These are phyloP conservation scores for Picochlorum sp. DNA, from an alignment of 139 green algal genomes.

Conservation along the genomic window DNA sequence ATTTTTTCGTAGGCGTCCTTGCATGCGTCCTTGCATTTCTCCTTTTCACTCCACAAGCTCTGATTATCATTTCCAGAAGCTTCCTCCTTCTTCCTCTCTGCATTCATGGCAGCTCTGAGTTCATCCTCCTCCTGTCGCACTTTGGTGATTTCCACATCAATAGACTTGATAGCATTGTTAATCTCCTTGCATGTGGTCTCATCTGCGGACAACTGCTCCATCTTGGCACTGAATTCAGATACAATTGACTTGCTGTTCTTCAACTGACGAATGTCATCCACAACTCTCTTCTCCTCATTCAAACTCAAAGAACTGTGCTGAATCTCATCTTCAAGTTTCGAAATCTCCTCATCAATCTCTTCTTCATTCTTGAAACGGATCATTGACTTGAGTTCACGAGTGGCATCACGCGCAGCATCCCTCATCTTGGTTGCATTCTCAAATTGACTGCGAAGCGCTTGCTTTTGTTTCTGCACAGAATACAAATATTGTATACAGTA, in stretches of 20 bases:
- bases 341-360: constrained; percentile 26
- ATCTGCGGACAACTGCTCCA: constrained; percentile 19
- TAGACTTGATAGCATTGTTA: constrained; percentile 15
- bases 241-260: constrained; percentile 18
- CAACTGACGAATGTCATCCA: constrained; percentile 32
- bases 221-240: constrained; percentile 7
- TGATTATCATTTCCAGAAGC: constrained; percentile 5
- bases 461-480: constrained; percentile 24
- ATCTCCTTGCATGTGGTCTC: constrained; percentile 15
- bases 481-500: background rate
- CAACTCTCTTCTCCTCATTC: constrained; percentile 31
- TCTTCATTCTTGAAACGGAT: constrained; percentile 34
- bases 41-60: constrained; percentile 14
- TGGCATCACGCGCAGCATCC: constrained; percentile 9
- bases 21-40: constrained; percentile 33
- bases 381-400: constrained; percentile 24
- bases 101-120: constrained; percentile 7
- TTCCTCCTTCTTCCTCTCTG: constrained; percentile 2
- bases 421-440: constrained; percentile 18
- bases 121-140: constrained; percentile 22
- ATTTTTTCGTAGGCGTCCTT: constrained; percentile 40
- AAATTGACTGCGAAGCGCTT: constrained; percentile 20
- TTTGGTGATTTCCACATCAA: constrained; percentile 26
- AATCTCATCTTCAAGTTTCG: constrained; percentile 22
- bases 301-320: constrained; percentile 21